phyloP scores from a whole-genome alignment of 306 rosid genomes.

The Lathyrus oleraceus region DNA sequence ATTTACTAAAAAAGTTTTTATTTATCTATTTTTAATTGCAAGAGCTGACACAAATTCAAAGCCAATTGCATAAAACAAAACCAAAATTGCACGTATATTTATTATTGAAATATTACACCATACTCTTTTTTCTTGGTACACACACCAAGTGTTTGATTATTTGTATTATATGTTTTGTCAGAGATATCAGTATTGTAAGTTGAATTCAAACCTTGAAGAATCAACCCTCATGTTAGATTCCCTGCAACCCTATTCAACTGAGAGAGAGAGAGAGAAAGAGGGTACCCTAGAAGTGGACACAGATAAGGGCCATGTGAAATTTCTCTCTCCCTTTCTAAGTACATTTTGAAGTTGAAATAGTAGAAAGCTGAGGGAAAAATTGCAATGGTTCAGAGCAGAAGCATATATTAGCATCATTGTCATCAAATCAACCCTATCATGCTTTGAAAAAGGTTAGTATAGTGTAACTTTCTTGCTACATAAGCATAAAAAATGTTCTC shows the following conservation, averaged over 20 bases:
- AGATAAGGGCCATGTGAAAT: neutral
- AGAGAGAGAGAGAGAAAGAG: slow-evolving; percentile 27
- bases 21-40: neutral
- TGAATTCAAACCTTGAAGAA: slow-evolving; percentile 59
- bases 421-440: neutral
- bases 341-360: slow-evolving; percentile 33
- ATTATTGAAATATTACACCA: neutral
- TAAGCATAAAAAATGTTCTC: neutral
- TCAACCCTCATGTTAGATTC: slow-evolving; percentile 54
- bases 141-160: slow-evolving; percentile 31
- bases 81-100: neutral
- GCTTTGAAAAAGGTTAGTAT: slow-evolving; percentile 13
- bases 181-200: slow-evolving; percentile 38
- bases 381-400: slow-evolving; percentile 22
- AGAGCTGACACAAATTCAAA: neutral
- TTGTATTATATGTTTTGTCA: slow-evolving; percentile 27
- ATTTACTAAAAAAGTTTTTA: no score
- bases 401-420: slow-evolving; percentile 8
- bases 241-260: slow-evolving; percentile 35
- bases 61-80: slow-evolving; percentile 3
- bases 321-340: neutral
- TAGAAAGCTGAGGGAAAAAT: slow-evolving; percentile 25
- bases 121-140: neutral
- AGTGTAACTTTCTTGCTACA: neutral
- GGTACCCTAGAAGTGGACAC: neutral